Evolutionary conservation across 768 basidiomycete genomes (phyloP).

Genomic region (Tephrocybe sp.): DNA sequence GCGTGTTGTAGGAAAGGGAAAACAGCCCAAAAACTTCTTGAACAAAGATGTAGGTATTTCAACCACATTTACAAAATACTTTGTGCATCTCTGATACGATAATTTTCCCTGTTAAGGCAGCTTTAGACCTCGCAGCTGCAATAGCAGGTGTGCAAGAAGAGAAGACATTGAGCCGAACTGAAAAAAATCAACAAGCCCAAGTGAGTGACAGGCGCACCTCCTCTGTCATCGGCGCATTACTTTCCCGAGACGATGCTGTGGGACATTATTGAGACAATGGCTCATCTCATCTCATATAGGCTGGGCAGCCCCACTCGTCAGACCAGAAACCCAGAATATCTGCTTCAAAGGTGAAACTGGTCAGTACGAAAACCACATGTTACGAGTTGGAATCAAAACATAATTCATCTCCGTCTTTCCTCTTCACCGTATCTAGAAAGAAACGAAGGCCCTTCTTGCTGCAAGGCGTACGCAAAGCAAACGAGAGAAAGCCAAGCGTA

Average conservation of each 20-base stretch:
- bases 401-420: background rate
- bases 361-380: background rate
- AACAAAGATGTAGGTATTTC: slow-evolving; percentile 10
- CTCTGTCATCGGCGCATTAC: background rate
- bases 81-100: background rate
- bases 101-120: slow-evolving; percentile 3
- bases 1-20: slow-evolving; percentile 4
- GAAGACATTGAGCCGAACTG: slow-evolving; percentile 2
- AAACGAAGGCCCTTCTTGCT: slow-evolving; percentile 12
- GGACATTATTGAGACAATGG: background rate
- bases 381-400: background rate
- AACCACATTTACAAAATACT: background rate
- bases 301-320: slow-evolving; percentile 1
- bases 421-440: slow-evolving; percentile 6
- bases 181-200: slow-evolving; percentile 10
- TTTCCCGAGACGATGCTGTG: background rate
- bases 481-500: slow-evolving; percentile 8
- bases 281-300: slow-evolving; percentile 10
- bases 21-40: slow-evolving; percentile 11
- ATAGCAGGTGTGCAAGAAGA: slow-evolving; percentile 17
- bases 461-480: slow-evolving; percentile 8
- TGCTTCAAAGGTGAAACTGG: slow-evolving; percentile 16
- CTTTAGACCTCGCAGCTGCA: slow-evolving; percentile 11
- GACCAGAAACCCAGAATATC: slow-evolving; percentile 13
- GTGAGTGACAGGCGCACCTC: background rate